Base-by-base conservation (phyloP, 768 basidiomycete genomes). In the Rhodotorula paludigena region DNA sequence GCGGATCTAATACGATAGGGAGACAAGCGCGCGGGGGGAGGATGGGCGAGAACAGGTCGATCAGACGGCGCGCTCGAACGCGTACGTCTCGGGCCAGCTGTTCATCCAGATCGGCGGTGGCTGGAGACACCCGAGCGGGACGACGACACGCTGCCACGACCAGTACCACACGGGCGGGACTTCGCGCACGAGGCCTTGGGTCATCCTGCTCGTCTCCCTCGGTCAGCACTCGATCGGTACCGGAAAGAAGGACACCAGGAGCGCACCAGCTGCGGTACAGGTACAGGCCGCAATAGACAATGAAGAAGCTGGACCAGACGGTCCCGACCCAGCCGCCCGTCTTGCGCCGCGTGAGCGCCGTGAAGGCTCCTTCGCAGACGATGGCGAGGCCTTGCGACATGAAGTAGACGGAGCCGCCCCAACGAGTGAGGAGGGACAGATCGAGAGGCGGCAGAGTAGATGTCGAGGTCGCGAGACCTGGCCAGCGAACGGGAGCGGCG, bases 341-440 rank as follows among this genome's bases (percentile, higher is more conserved):
- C 38, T 36, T 65, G 32, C 32, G 30, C 14, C 56, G 45, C 0
- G 60, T 65, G 1, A 65, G 0, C 1, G 54, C 54, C 44, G 55
- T 44, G 20, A 57, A 69, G 0, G 45, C 23, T 14, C 68, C 68
- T 32, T 69, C 68, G 60, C 65, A 60, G 12, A 69, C 49, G 59
- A 69, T 62, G 3, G 42, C 68, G 41, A 65, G 36, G 7, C 63
- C 68, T 45, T 69, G 68, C 0, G 60, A 38, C 60, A 69, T 64
- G 56, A 69, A 69, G 60, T 69, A 69, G 56, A 65, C 41, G 4
- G 30, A 36, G 20, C 68, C 68, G 47, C 68, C 68, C 63, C 60
- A 64, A 5, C 28, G 49, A 32, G 58, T 48, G n/a, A 53, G 18
- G 69, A 65, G 66, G 11, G 60, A 38, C 10, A 65, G 42, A 2